Evolutionary conservation across 352 stramenopile genomes (phyloP).

Genomic region (Halophytophthora batemanensis): DNA sequence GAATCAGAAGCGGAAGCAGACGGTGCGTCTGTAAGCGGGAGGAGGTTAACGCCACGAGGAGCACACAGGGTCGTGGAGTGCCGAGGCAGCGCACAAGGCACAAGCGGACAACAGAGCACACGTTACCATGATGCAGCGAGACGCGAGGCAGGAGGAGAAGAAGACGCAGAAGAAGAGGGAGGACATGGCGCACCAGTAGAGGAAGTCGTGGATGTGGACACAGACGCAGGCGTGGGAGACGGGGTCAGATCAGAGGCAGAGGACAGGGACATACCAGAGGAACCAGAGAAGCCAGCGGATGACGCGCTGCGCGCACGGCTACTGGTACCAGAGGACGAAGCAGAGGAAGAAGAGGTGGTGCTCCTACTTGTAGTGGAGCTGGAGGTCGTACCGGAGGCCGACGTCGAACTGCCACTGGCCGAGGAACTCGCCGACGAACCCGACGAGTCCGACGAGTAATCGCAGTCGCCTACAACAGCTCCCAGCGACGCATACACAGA

Average conservation of each 20-base stretch:
- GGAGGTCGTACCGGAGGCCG: constrained; percentile 1
- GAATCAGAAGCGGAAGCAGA: constrained; percentile 19
- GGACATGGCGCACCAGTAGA: too few species aligned
- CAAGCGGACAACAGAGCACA: constrained; percentile 10
- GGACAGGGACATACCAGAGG: too few species aligned
- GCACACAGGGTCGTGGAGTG: constrained; percentile 1
- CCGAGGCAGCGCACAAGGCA: neutral
- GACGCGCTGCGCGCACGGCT: constrained; percentile 10
- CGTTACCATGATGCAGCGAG: too few species aligned
- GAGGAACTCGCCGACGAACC: constrained; percentile 1
- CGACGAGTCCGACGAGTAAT: constrained; percentile 8
- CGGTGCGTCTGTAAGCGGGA: constrained; percentile 23
- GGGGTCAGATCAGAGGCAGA: too few species aligned
- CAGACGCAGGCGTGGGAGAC: too few species aligned
- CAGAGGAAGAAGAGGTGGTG: constrained; percentile 9
- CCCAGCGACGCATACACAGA: too few species aligned
- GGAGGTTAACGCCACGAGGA: constrained; percentile 10
- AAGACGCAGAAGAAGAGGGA: too few species aligned
- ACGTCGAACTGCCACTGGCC: neutral
- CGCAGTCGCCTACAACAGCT: constrained; percentile 16
- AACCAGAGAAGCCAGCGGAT: too few species aligned
- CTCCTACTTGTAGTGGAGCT: constrained; percentile 10
- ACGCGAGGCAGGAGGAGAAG: too few species aligned
- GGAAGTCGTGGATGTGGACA: too few species aligned
- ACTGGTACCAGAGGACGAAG: constrained; percentile 7